phyloP scores from a whole-genome alignment of 352 stramenopile genomes.

The Phytophthora foliorum region DNA sequence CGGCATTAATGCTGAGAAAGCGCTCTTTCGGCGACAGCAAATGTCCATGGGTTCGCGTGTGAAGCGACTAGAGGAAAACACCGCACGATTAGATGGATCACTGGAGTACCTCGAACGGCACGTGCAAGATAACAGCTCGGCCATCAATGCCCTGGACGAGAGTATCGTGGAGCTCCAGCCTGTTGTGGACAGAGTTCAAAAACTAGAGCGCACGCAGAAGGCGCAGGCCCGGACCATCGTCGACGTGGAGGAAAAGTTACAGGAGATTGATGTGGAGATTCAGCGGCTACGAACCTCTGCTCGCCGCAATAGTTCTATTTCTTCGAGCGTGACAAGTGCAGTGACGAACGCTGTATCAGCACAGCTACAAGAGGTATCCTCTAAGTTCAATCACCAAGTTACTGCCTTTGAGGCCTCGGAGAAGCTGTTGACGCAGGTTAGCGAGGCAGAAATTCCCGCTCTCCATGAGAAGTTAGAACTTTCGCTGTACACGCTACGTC shows the following conservation, averaged over 20 bases:
- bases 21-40: constrained; percentile 67
- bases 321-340: constrained; percentile 30
- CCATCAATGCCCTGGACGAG: constrained; percentile 49
- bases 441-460: constrained; percentile 51
- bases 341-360: constrained; percentile 37
- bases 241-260: constrained; percentile 68
- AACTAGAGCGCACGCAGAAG: constrained; percentile 53
- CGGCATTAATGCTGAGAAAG: constrained; percentile 55
- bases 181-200: constrained; percentile 48
- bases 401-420: constrained; percentile 44
- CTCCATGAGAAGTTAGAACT: constrained; percentile 51
- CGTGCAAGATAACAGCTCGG: constrained; percentile 49
- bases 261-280: constrained; percentile 62
- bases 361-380: constrained; percentile 54
- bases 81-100: constrained; percentile 56
- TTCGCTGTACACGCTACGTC: constrained; percentile 50
- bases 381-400: constrained; percentile 39
- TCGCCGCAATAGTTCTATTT: constrained; percentile 48
- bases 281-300: constrained; percentile 51
- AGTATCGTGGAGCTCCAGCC: constrained; percentile 47
- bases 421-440: constrained; percentile 38
- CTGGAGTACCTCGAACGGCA: constrained; percentile 57
- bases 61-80: constrained; percentile 65
- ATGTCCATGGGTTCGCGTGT: constrained; percentile 74
- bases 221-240: constrained; percentile 53